Evolutionary conservation across 257 asterid species (phyloP).

Genomic region (Gentiana dahurica): DNA sequence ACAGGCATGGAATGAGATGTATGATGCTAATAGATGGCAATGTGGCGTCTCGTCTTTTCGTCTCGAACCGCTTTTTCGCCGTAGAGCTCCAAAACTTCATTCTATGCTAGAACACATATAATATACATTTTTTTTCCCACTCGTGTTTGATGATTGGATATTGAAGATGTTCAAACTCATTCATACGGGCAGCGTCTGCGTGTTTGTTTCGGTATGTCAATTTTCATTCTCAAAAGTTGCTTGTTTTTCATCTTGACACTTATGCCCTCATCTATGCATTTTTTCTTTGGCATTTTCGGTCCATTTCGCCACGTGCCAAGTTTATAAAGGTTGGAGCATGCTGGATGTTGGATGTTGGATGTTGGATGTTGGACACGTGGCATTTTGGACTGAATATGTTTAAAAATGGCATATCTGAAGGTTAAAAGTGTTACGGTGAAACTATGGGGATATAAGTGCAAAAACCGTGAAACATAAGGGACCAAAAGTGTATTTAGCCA

Average conservation of each 20-base stretch:
- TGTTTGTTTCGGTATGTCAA: constrained; percentile 10
- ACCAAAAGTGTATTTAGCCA: too few species aligned
- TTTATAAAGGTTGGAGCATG: too few species aligned
- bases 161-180: neutral
- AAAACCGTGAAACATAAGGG: too few species aligned
- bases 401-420: too few species aligned
- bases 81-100: constrained; percentile 64
- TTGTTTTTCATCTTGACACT: neutral
- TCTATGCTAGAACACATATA: constrained; percentile 58
- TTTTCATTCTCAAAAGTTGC: neutral
- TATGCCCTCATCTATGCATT: too few species aligned
- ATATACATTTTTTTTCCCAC: constrained; percentile 6
- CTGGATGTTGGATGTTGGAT: too few species aligned
- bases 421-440: too few species aligned
- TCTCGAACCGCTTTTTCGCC: constrained; percentile 70
- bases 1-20: constrained; percentile 99
- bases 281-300: too few species aligned
- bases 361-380: too few species aligned
- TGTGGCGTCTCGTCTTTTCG: constrained; percentile 55
- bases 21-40: constrained; percentile 84
- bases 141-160: constrained; percentile 2
- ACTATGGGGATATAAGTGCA: too few species aligned
- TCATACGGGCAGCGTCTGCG: constrained; percentile 1
- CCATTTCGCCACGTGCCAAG: too few species aligned
- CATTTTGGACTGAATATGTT: too few species aligned